phyloP scores from a whole-genome alignment of 2,329 filamentous ascomycete species.

The Fusarium keratoplasticum region DNA sequence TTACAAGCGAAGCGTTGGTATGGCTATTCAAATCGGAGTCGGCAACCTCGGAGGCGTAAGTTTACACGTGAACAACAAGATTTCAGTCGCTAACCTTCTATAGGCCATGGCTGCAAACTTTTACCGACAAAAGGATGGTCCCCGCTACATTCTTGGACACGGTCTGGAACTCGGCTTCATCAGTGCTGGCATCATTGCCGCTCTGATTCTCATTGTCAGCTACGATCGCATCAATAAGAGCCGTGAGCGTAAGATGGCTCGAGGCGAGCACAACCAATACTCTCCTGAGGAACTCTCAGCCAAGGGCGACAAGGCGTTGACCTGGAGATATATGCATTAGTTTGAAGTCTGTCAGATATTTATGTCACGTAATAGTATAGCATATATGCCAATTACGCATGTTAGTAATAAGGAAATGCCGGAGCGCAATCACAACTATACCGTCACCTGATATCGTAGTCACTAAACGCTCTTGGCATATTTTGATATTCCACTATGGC shows the following conservation, averaged over 20 bases:
- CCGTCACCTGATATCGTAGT: no score
- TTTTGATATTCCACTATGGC: background rate
- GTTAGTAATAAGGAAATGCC: background rate
- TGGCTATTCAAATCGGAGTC: conserved; percentile 72
- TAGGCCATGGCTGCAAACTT: conserved; percentile 80
- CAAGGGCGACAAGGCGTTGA: conserved; percentile 70
- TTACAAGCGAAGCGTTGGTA: conserved; percentile 73
- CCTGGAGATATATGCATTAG: conserved; percentile 71
- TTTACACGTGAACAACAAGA: background rate
- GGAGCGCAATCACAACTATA: background rate
- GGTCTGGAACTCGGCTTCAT: conserved; percentile 64
- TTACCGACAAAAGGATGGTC: conserved; percentile 66
- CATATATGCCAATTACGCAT: background rate
- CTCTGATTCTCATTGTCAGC: conserved; percentile 56
- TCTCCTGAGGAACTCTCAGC: conserved; percentile 64
- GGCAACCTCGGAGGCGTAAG: conserved; percentile 67
- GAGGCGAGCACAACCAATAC: conserved; percentile 55
- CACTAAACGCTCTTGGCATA: background rate
- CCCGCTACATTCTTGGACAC: conserved; percentile 63
- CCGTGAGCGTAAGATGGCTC: conserved; percentile 59
- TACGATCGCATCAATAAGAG: conserved; percentile 71
- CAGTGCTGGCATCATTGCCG: conserved; percentile 56
- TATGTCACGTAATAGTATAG: background rate
- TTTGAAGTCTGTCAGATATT: background rate
- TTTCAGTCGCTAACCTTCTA: background rate